A percentile compares a stretch with the other conserved stretches of the same genome.
Conservation (phyloP, 2,329 filamentous ascomycete genomes). For the Trichoderma pleuroti region DNA sequence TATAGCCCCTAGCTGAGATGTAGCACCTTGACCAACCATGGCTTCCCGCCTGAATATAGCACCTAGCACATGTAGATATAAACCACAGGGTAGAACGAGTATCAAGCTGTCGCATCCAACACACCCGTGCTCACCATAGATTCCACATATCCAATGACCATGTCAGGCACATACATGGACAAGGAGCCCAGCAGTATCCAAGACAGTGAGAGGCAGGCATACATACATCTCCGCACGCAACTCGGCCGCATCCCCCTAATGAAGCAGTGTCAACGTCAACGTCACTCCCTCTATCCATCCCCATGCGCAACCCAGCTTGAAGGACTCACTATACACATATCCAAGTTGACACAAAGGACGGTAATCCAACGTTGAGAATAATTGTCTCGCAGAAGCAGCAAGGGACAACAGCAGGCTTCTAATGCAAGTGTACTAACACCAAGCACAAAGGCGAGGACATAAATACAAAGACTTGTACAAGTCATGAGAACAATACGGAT, state of each 20-base stretch:
- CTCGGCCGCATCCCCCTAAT: background rate
- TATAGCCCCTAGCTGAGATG: too few species aligned
- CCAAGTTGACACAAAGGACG: too few species aligned
- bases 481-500: background rate
- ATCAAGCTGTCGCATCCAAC: background rate
- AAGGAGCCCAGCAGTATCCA: background rate
- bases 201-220: background rate
- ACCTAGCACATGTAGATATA: background rate
- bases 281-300: background rate
- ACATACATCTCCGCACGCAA: background rate
- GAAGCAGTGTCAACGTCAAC: background rate
- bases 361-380: background rate
- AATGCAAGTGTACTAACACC: too few species aligned
- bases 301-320: background rate
- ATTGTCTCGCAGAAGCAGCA: background rate
- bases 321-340: background rate
- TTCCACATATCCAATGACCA: background rate
- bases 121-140: background rate
- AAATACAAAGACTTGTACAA: background rate
- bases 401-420: accelerated
- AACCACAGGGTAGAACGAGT: background rate
- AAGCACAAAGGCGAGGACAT: accelerated
- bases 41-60: background rate
- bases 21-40: too few species aligned
- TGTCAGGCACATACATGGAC: background rate